Evolutionary conservation across 1,284 basidiomycete genomes (phyloP), one percentile per base, ranked within the genome.

Genomic region (Tilletia walkeri): DNA sequence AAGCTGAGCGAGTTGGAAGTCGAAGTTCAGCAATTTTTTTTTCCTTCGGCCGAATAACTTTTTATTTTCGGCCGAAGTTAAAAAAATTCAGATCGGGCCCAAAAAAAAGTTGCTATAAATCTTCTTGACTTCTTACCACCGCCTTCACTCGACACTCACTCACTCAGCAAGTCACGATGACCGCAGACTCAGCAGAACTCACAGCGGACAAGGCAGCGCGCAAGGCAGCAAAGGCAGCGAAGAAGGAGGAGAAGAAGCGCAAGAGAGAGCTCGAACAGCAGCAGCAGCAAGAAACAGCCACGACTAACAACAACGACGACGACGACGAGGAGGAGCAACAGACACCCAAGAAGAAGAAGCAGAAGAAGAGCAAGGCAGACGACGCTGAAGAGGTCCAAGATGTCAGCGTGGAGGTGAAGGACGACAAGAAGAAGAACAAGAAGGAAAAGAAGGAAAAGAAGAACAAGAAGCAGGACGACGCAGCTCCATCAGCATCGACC

Each of bases 341-440:
- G 76, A 83, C 81, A 50, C 84, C 85, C 79, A 85, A 83, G 78
- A 73, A 75, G 66, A 84, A 83, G 66, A 78, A 77, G 41, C 76
- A 78, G 45, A 77, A 79, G 36, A 82, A 84, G 53, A 66, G 77
- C 38, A 69, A 73, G 1, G 72, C 72, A 16, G 49, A 34, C 59
- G 50, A 18, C 4, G 67, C 49, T 68, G 24, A 53, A 38, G 50
- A 12, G 30, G 14, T 14, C 6, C 18, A 41, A 1, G 79, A 78
- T 68, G 80, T 78, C 7, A 79, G 18, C 24, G 54, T 24, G 53
- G 36, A 69, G 67, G 47, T 24, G 30, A 53, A 65, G 24, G 41
- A 24, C 20, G 47, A 36, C 59, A 73, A 75, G 68, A 74, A 76
- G 70, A 45, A 20, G 50, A 63, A 53, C 20, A 53, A 12, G 14